Conservation (phyloP, 2,329 filamentous ascomycete species). For the Nannizziopsis arthrosporioides region DNA sequence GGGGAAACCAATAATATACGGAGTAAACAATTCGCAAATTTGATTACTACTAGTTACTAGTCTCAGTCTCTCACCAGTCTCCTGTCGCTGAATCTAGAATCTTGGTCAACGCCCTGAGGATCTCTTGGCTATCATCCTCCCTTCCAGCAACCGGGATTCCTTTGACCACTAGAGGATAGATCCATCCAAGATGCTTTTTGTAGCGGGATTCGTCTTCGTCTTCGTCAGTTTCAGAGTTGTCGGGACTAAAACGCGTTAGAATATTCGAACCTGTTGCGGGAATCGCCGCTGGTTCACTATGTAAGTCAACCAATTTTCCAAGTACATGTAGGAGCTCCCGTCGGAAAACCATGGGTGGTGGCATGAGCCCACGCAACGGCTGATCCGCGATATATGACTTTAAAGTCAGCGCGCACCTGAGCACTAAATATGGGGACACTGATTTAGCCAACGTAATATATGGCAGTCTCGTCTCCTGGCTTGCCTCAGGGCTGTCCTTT, state of each 20-base stretch:
- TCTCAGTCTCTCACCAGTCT: slow-evolving; percentile 3
- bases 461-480: slow-evolving; percentile 19
- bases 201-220: slow-evolving; percentile 27
- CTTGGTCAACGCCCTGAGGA: slow-evolving; percentile 43
- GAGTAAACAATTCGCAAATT: slow-evolving; percentile 1
- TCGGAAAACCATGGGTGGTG: slow-evolving; percentile 69
- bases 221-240: slow-evolving; percentile 13
- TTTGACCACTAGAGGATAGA: slow-evolving; percentile 59
- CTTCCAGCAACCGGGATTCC: slow-evolving; percentile 31
- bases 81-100: slow-evolving; percentile 39
- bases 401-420: slow-evolving; percentile 69
- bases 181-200: slow-evolving; percentile 63
- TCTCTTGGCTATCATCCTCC: slow-evolving; percentile 28
- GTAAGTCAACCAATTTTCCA: slow-evolving; percentile 51
- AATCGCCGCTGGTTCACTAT: slow-evolving; percentile 59
- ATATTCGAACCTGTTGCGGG: slow-evolving; percentile 32
- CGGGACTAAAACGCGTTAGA: slow-evolving; percentile 19
- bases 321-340: slow-evolving; percentile 67
- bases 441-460: slow-evolving; percentile 58
- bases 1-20: too few species aligned
- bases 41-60: not conserved
- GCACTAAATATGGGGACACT: slow-evolving; percentile 67
- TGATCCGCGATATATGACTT: slow-evolving; percentile 83
- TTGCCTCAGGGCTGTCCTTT: slow-evolving; percentile 16
- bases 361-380: slow-evolving; percentile 76